These are phyloP conservation scores for Bonia amplexicaulis DNA, from an alignment of 176 grass and related monocot species.

Conservation along the genomic window DNA sequence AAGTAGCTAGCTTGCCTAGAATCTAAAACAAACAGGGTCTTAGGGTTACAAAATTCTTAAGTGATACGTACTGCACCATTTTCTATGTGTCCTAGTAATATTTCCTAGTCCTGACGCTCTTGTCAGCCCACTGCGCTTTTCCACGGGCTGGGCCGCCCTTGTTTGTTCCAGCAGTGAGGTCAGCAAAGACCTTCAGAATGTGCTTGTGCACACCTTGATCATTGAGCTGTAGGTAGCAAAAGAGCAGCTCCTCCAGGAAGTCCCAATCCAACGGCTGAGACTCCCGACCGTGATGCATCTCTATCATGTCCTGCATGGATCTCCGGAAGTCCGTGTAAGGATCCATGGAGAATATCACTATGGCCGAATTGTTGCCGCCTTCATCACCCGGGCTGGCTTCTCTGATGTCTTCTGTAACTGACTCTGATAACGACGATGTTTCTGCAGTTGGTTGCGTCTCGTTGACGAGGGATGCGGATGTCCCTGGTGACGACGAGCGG, in stretches of 20 bases:
- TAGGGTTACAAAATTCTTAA: neutral
- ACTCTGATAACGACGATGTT: neutral
- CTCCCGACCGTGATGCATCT: slow-evolving; percentile 26
- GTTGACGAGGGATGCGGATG: neutral
- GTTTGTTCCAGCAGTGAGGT: slow-evolving; percentile 46
- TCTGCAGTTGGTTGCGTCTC: neutral
- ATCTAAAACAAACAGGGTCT: no score
- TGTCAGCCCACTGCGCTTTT: slow-evolving; percentile 2
- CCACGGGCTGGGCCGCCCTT: neutral
- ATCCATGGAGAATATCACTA: slow-evolving; percentile 57
- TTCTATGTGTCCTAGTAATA: neutral
- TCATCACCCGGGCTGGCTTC: neutral
- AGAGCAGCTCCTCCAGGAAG: slow-evolving; percentile 74
- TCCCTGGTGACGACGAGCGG: neutral
- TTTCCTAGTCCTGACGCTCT: slow-evolving; percentile 25
- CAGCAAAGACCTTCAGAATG: slow-evolving; percentile 59
- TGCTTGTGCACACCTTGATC: slow-evolving; percentile 65
- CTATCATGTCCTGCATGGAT: slow-evolving; percentile 66
- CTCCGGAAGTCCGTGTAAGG: slow-evolving; percentile 64
- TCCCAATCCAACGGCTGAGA: slow-evolving; percentile 71
- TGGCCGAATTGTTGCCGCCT: neutral
- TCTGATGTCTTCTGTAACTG: neutral
- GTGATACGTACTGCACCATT: neutral
- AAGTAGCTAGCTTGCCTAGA: no score
- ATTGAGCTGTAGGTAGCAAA: slow-evolving; percentile 80